Percentiles rank a stretch among this genome's conserved stretches.
Evolutionary conservation across 257 asterid species (phyloP).

Genomic region (Capsicum rhomboideum): DNA sequence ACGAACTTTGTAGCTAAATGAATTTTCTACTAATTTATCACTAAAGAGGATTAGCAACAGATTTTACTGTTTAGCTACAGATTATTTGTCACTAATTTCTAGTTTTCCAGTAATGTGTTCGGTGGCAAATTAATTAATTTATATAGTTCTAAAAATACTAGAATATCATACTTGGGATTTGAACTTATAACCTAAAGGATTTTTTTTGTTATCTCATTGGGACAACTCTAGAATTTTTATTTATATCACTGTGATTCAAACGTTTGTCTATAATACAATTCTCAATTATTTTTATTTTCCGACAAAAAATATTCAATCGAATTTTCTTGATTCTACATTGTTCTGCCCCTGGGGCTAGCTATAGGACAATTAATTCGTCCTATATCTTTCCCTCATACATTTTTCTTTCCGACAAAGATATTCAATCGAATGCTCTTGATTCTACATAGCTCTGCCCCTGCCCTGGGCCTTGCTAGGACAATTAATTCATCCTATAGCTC

Average conservation of each 20-base stretch:
- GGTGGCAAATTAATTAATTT: neutral
- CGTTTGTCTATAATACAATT: neutral
- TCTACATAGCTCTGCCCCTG: neutral
- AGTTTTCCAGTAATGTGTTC: neutral
- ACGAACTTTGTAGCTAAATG: too few species aligned
- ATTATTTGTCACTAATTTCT: too few species aligned
- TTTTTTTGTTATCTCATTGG: neutral
- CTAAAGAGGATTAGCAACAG: too few species aligned
- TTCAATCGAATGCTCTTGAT: neutral
- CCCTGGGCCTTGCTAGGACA: neutral
- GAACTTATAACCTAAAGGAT: neutral
- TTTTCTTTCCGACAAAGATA: neutral
- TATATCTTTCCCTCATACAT: neutral
- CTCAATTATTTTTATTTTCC: too few species aligned
- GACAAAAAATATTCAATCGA: neutral
- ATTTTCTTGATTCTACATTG: neutral
- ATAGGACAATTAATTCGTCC: neutral
- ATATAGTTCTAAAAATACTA: neutral
- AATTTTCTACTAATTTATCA: too few species aligned
- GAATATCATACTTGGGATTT: too few species aligned
- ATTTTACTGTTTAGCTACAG: too few species aligned
- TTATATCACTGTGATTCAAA: too few species aligned
- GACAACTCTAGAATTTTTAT: neutral
- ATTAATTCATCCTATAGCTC: neutral
- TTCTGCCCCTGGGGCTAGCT: neutral